A percentile compares a stretch with the other conserved stretches of the same genome.
Conservation (phyloP, 2,329 filamentous ascomycete species). For the Aspergillus candidus region DNA sequence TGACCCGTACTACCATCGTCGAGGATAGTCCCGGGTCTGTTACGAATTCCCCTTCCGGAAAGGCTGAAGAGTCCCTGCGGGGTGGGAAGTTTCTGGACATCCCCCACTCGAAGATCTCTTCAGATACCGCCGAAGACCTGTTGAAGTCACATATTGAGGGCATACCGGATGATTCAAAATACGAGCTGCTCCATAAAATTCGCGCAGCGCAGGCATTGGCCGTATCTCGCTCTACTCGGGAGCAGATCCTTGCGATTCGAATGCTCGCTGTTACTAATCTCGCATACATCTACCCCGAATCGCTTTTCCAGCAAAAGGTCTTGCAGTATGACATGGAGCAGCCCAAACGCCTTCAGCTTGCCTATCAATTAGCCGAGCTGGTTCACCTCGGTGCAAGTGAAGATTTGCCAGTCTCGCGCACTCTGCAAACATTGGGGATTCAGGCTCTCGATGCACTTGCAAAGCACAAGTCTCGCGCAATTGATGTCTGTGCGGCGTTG, state of each 20-base stretch:
- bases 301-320: slow-evolving; percentile 77
- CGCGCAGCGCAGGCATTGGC: slow-evolving; percentile 76
- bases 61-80: slow-evolving; percentile 32
- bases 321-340: slow-evolving; percentile 84
- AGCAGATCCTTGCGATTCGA: slow-evolving; percentile 71
- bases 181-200: slow-evolving; percentile 78
- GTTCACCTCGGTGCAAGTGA: slow-evolving; percentile 75
- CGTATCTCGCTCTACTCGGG: slow-evolving; percentile 59
- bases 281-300: slow-evolving; percentile 79
- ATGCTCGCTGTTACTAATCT: slow-evolving; percentile 85
- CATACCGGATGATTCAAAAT: slow-evolving; percentile 66
- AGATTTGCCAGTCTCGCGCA: slow-evolving; percentile 61
- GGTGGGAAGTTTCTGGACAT: slow-evolving; percentile 58
- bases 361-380: slow-evolving; percentile 86
- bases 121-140: slow-evolving; percentile 32
- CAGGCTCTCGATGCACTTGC: slow-evolving; percentile 79
- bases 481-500: slow-evolving; percentile 82
- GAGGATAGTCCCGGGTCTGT: slow-evolving; percentile 50
- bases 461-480: slow-evolving; percentile 66
- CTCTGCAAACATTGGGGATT: slow-evolving; percentile 76
- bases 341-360: slow-evolving; percentile 78
- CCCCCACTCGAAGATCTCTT: slow-evolving; percentile 44
- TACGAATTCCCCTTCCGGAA: slow-evolving; percentile 30
- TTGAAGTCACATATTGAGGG: slow-evolving; percentile 47
- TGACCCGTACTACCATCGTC: slow-evolving; percentile 39